Base-by-base conservation (phyloP, 306 rosid genomes). In the Fagus sylvatica region DNA sequence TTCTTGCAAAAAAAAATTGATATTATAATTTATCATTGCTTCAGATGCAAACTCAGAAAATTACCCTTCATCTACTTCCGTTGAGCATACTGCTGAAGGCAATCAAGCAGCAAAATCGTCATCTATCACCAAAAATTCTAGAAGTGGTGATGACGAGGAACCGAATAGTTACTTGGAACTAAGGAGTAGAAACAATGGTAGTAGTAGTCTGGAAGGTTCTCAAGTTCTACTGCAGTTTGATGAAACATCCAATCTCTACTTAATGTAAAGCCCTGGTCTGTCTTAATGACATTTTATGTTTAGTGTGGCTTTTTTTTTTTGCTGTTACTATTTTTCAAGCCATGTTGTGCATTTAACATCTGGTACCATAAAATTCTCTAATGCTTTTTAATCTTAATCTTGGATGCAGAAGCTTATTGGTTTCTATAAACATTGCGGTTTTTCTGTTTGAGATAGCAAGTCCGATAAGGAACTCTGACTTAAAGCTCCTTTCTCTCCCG, bases 371-470 rank as follows among this genome's bases (percentile, higher is more conserved):
- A 39, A 42, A 79, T 17, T 77, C 42, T 74, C 57, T 59, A 7
- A 72, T 73, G 41, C 74, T 74, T 67, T 72, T 74, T n/a, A 74
- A 70, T 78, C 53, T 62, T 73, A 33, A 39, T 74, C 7, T 82
- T 79, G 71, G 80, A 36, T 83, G 91, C 98, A 94, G 98, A 77
- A 88, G 98, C 41, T 75, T 67, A 77, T 79, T 94, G 87, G 89
- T 77, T 68, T 90, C 98, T 28, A 76, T 92, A 69, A 87, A 94
- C 92, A 87, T 94, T 75, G 97, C 92, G 19, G 98, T 92, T 42
- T 84, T 89, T 75, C 91, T 94, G 76, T 94, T 94, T 85, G 98
- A 94, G 82, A 84, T 88, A 36, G 98, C 98, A 70, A 94, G 98
- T 83, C 98, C 98, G 64, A 81, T 94, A 62, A 88, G 84, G 80